These are phyloP conservation scores for Alternaria brassicicola DNA, from an alignment of 2,329 filamentous ascomycete species.

Conservation along the genomic window DNA sequence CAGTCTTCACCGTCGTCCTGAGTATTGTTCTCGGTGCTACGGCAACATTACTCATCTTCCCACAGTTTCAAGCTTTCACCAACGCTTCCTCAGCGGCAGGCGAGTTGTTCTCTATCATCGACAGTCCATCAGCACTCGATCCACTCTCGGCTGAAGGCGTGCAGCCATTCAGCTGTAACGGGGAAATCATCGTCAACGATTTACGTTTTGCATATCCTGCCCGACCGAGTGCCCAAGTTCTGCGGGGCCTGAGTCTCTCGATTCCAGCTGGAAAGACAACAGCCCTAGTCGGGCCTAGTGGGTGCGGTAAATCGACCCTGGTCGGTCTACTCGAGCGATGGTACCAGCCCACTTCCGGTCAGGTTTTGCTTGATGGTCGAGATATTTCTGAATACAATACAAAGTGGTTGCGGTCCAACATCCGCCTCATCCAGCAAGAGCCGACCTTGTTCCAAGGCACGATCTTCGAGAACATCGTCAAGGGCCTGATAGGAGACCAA, in stretches of 20 bases:
- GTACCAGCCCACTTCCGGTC: conserved; percentile 79
- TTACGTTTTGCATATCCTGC: conserved; percentile 94
- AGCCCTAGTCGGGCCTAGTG: conserved; percentile 67
- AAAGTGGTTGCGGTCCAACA: conserved; percentile 64
- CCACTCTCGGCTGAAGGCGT: conserved; percentile 16
- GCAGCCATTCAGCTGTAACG: conserved; percentile 4
- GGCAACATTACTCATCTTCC: conserved; percentile 15
- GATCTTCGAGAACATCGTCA: conserved; percentile 55
- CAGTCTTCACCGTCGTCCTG: conserved; percentile 77
- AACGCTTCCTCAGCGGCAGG: conserved; percentile 20
- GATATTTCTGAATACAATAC: conserved; percentile 59
- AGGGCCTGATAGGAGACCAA: conserved; percentile 47
- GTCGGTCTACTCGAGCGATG: conserved; percentile 90
- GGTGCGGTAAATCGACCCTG: conserved; percentile 91
- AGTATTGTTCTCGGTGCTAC: conserved; percentile 85
- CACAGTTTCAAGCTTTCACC: conserved; percentile 19
- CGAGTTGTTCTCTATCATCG: conserved; percentile 21
- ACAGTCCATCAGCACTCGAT: conserved; percentile 13
- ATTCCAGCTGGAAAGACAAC: conserved; percentile 60
- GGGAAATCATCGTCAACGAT: conserved; percentile 71
- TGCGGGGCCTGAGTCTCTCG: conserved; percentile 57
- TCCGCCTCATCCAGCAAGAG: conserved; percentile 67
- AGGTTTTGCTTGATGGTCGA: conserved; percentile 69
- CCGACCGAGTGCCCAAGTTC: conserved; percentile 77
- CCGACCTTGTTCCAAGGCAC: conserved; percentile 54